A percentile compares a stretch with the other conserved stretches of the same genome.
Evolutionary conservation across 768 basidiomycete genomes (phyloP).

Genomic region (Gloeostereum incarnatum): DNA sequence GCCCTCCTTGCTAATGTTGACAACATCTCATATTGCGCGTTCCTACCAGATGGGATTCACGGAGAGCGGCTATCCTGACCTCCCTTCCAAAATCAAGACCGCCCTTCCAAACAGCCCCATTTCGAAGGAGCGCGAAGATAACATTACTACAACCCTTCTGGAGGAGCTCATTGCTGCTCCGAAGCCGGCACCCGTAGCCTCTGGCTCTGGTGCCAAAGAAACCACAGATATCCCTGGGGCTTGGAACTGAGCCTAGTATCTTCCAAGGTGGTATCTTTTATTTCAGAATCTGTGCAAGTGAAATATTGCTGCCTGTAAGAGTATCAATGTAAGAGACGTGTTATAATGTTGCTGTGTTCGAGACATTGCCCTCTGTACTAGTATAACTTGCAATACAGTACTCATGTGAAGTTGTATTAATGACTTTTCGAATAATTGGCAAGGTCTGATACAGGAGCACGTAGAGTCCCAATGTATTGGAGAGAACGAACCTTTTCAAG

Average conservation of each 20-base stretch:
- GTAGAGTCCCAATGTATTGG: no score
- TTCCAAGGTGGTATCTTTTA: no score
- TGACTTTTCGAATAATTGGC: no score
- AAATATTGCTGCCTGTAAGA: background rate
- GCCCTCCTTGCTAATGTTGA: background rate
- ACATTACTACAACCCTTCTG: conserved; percentile 53
- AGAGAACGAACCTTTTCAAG: no score
- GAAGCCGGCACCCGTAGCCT: conserved; percentile 19
- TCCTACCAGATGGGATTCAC: conserved; percentile 65
- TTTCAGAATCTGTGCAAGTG: no score
- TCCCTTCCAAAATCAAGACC: conserved; percentile 39
- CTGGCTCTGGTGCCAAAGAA: conserved; percentile 22
- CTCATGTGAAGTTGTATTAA: no score
- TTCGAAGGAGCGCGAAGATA: conserved; percentile 51
- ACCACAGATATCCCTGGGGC: conserved; percentile 31
- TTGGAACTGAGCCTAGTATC: conserved; percentile 26
- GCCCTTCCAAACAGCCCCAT: conserved; percentile 33
- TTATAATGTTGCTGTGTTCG: conserved; percentile 6
- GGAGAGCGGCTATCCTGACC: conserved; percentile 40
- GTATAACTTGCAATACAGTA: no score
- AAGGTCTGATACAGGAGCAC: no score
- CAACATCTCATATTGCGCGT: conserved; percentile 6
- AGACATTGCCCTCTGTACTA: no score
- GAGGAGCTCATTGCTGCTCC: conserved; percentile 44
- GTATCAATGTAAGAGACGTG: conserved; percentile 6